These are phyloP conservation scores for Ramaria sp. DNA, from an alignment of 768 basidiomycete species.

Conservation along the genomic window DNA sequence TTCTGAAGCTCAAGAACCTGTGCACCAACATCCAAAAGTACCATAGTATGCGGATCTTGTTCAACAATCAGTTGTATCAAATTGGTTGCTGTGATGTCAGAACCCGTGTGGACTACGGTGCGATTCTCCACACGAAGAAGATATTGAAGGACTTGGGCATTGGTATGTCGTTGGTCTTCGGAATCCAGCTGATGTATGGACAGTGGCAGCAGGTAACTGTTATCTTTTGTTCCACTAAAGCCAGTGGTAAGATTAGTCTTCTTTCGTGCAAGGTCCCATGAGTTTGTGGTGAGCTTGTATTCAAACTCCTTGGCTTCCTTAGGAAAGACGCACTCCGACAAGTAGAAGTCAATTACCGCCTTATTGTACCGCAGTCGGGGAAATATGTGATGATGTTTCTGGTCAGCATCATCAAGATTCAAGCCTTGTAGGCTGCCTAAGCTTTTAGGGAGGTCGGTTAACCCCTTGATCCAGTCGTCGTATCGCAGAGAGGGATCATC, in stretches of 20 bases:
- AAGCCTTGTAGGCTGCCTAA: slow-evolving; percentile 28
- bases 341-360: slow-evolving; percentile 35
- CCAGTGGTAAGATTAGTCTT: slow-evolving; percentile 31
- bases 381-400: slow-evolving; percentile 18
- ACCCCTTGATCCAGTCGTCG: slow-evolving; percentile 24
- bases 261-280: slow-evolving; percentile 41
- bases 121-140: slow-evolving; percentile 18
- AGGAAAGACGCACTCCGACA: slow-evolving; percentile 38
- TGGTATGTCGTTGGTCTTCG: slow-evolving; percentile 32
- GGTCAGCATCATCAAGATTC: slow-evolving; percentile 30
- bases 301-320: slow-evolving; percentile 39
- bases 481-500: slow-evolving; percentile 35
- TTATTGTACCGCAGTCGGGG: slow-evolving; percentile 29
- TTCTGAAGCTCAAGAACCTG: slow-evolving; percentile 45
- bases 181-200: slow-evolving; percentile 29
- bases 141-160: slow-evolving; percentile 25
- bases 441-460: slow-evolving; percentile 17
- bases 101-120: slow-evolving; percentile 2
- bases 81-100: slow-evolving; percentile 6
- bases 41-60: slow-evolving; percentile 30
- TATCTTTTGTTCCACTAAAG: slow-evolving; percentile 50
- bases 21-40: slow-evolving; percentile 46
- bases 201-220: slow-evolving; percentile 23
- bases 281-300: slow-evolving; percentile 35
- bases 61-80: slow-evolving; percentile 24